Base-by-base conservation (phyloP, 2,329 filamentous ascomycete genomes). In the Tolypocladium ophioglossoides region DNA sequence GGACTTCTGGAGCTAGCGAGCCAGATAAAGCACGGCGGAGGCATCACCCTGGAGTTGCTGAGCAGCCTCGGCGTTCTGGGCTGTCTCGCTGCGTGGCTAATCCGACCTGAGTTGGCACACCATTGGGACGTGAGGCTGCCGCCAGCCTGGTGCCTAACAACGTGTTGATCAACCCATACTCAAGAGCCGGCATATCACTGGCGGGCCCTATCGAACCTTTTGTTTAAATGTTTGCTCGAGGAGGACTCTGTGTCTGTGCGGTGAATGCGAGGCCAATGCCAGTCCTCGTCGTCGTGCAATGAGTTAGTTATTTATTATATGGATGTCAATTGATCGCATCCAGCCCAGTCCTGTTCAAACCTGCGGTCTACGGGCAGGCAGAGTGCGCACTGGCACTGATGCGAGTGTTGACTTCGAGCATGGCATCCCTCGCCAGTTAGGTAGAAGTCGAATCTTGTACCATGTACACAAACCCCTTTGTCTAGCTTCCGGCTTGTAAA, bases 41-140 rank as follows among this genome's bases (percentile, higher is more conserved):
- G 84, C 74, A 68, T 86, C 49, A 78, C 87, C 1, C 72, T 95
- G 39, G 87, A 91, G 66, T 74, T 95, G 7, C 69, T 91, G 24
- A 87, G 89, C 16, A 83, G 87, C 52, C 75, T 91, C 52, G 85
- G 90, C 0, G 72, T 94, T 32, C 67, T 95, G 3, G 87, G 89
- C 4, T 88, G 87, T 16, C 66, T 92, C 38, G 80, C 84, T 24
- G 74, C 87, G 50, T 88, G 82, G 80, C 65, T 85, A 30, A 55
- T 68, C 39, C 66, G 62, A n/a, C 60, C 64, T 3, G 63, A 66
- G 48, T 32, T 57, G 24, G 52, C 50, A 46, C 57, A 53, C 22
- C 55, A 56, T 35, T 55, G 59, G 50, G 53, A 57, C n/a, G 12
- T 58, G 20, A 50, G 39, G 24, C 34, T 56, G 18, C 37, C 55